Evolutionary conservation across 371 early-diverging fungal species (phyloP).

Genomic region (Mortierella polycephala): DNA sequence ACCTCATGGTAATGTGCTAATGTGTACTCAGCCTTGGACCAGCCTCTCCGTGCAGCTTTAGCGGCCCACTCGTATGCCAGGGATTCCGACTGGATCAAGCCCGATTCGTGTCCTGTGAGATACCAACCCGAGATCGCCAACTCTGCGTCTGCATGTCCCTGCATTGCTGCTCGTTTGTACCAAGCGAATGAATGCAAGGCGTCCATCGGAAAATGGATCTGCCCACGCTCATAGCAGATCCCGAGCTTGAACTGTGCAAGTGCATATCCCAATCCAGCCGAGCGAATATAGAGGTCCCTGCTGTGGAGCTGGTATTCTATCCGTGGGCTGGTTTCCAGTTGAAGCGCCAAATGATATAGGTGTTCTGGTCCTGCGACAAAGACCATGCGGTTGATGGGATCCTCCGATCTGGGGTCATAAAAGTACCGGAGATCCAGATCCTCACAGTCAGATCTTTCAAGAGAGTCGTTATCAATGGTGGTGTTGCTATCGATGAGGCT

Average conservation of each 20-base stretch:
- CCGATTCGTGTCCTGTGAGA: constrained; percentile 85
- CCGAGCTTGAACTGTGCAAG: constrained; percentile 84
- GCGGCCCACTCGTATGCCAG: constrained; percentile 93
- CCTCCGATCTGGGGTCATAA: constrained; percentile 30
- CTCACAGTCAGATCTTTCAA: constrained; percentile 4
- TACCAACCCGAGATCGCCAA: constrained; percentile 97
- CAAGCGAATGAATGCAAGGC: constrained; percentile 78
- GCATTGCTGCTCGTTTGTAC: constrained; percentile 90
- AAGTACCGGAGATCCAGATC: constrained; percentile 30
- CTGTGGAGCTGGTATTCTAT: constrained; percentile 47
- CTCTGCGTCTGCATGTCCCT: constrained; percentile 92
- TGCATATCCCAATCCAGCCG: constrained; percentile 69
- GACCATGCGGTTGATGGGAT: constrained; percentile 25
- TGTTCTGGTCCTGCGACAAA: constrained; percentile 50
- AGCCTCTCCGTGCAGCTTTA: constrained; percentile 83
- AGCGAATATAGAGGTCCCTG: constrained; percentile 57
- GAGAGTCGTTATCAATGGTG: not conserved
- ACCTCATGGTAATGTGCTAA: constrained; percentile 94
- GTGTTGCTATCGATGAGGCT: not conserved
- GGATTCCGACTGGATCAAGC: constrained; percentile 80
- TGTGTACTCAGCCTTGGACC: constrained; percentile 94
- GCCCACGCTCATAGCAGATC: constrained; percentile 83
- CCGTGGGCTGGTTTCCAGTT: constrained; percentile 42
- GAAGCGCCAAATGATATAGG: constrained; percentile 44
- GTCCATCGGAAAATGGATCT: constrained; percentile 72